phyloP scores from a whole-genome alignment of 768 basidiomycete genomes.

The Boletus sp. region DNA sequence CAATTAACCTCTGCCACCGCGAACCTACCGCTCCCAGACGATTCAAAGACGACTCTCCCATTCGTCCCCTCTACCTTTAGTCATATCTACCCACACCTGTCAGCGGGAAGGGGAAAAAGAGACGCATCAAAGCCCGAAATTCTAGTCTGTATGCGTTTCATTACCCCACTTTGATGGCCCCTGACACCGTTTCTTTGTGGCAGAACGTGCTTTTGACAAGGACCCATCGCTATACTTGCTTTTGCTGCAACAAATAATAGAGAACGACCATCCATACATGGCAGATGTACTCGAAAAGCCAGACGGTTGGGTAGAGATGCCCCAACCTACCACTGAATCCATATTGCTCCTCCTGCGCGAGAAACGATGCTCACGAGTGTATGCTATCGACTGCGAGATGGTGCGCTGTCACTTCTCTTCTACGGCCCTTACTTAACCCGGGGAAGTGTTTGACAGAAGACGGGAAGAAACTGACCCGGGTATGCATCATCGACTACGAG shows the following conservation, averaged over 20 bases:
- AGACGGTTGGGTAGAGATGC: conserved; percentile 82
- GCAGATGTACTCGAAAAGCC: conserved; percentile 65
- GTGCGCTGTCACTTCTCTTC: conserved; percentile 40
- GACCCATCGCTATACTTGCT: conserved; percentile 73
- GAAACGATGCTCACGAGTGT: conserved; percentile 49
- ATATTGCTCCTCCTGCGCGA: conserved; percentile 31
- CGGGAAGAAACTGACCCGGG: conserved; percentile 84
- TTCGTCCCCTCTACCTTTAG: conserved; percentile 82
- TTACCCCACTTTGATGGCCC: neutral
- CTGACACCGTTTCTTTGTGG: conserved; percentile 33
- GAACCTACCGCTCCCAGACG: conserved; percentile 41
- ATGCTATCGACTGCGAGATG: conserved; percentile 98
- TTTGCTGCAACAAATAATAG: conserved; percentile 82
- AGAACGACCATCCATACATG: conserved; percentile 90
- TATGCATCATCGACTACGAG: conserved; percentile 78
- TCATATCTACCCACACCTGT: conserved; percentile 90
- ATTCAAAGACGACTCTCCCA: conserved; percentile 43
- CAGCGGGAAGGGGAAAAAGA: conserved; percentile 75
- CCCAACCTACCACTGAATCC: conserved; percentile 40
- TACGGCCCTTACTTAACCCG: neutral
- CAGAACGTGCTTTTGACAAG: conserved; percentile 58
- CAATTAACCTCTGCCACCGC: conserved; percentile 63
- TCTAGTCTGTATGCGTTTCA: conserved; percentile 32
- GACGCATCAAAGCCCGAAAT: conserved; percentile 48
- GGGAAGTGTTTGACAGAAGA: conserved; percentile 82